phyloP scores from a whole-genome alignment of 257 asterid species.

The Echium plantagineum region DNA sequence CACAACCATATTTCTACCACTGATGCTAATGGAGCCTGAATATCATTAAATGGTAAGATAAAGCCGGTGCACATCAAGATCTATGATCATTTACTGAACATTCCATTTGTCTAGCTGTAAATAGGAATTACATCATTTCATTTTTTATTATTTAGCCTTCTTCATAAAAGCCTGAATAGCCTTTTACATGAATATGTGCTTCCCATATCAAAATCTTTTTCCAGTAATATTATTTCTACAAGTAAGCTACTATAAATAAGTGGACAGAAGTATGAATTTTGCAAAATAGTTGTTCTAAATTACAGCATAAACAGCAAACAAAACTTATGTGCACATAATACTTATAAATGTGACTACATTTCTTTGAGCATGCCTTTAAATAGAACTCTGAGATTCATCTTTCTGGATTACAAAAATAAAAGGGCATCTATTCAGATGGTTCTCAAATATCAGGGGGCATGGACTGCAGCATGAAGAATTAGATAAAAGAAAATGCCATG shows the following conservation, averaged over 20 bases:
- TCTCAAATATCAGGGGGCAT: neutral
- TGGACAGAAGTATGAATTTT: too few relatives aligned
- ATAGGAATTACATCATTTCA: too few relatives aligned
- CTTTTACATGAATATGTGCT: too few relatives aligned
- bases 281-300: too few relatives aligned
- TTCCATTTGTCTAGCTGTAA: neutral
- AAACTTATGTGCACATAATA: too few relatives aligned
- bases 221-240: neutral
- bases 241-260: neutral
- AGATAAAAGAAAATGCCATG: neutral
- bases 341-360: too few relatives aligned
- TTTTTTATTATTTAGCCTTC: neutral
- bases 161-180: too few relatives aligned
- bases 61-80: neutral
- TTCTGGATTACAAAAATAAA: too few relatives aligned
- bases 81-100: neutral
- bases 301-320: too few relatives aligned
- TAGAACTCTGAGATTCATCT: too few relatives aligned
- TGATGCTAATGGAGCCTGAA: constrained; percentile 85
- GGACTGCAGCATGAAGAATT: neutral
- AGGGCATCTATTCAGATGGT: too few relatives aligned
- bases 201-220: neutral
- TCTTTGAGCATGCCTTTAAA: too few relatives aligned
- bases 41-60: constrained; percentile 3
- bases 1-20: constrained; percentile 94